A percentile compares a stretch with the other conserved stretches of the same genome.
These are phyloP conservation scores for Solanum lignicaule DNA, from an alignment of 257 asterid species.

Conservation along the genomic window DNA sequence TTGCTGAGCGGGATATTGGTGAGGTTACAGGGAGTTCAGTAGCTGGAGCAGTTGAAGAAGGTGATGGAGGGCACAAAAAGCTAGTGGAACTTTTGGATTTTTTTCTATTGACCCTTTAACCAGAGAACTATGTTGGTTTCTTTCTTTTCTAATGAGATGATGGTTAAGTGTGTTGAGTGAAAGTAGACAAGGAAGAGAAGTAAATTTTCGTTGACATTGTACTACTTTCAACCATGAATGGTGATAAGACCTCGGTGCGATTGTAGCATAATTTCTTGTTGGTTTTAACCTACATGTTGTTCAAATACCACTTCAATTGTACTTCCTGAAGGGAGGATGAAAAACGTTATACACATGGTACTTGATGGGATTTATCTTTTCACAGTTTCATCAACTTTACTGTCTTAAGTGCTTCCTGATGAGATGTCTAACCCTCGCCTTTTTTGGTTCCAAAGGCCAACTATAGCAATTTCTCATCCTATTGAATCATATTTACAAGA, in stretches of 20 bases:
- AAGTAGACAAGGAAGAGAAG: not conserved
- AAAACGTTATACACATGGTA: not conserved
- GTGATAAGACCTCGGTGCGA: not conserved
- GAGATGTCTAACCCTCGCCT: not conserved
- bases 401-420: not conserved
- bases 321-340: not conserved
- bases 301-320: not conserved
- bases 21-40: not conserved
- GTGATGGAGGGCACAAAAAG: not conserved
- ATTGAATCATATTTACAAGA: not conserved
- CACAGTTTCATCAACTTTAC: not conserved
- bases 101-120: not conserved
- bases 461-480: not conserved
- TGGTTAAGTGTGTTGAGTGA: not conserved
- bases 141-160: not conserved
- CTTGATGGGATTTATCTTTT: not conserved
- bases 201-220: not conserved
- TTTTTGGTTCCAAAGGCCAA: not conserved
- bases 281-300: not conserved
- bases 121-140: not conserved
- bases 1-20: no score
- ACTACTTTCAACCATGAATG: not conserved
- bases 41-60: not conserved
- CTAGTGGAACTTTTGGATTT: not conserved
- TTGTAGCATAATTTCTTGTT: not conserved